Evolutionary conservation across 2,329 filamentous ascomycete genomes (phyloP).

Genomic region (Decorospora gaudefroyi): DNA sequence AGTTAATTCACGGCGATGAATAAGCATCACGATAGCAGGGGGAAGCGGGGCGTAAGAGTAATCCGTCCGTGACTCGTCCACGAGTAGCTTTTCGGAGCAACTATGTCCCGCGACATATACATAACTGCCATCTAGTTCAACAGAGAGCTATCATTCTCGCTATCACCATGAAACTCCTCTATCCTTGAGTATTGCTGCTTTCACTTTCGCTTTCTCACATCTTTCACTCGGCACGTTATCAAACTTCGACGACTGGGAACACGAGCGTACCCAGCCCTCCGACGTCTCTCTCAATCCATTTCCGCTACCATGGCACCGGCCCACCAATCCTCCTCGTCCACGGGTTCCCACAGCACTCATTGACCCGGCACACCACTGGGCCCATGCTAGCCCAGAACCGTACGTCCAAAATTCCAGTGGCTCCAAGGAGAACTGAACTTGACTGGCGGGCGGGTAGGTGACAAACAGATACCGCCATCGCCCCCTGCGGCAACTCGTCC

Average conservation of each 20-base stretch:
- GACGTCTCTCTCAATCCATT: background rate
- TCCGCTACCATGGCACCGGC: background rate
- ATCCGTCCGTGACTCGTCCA: too few species aligned
- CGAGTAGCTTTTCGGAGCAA: too few species aligned
- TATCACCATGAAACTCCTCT: background rate
- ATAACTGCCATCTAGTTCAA: too few species aligned
- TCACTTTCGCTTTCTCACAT: background rate
- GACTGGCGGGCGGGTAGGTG: too few species aligned
- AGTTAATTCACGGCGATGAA: too few species aligned
- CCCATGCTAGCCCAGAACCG: background rate
- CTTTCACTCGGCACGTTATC: background rate
- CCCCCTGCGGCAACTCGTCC: constrained; percentile 36
- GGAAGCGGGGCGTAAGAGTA: too few species aligned
- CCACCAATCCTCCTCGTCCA: background rate
- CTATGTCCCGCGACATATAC: too few species aligned
- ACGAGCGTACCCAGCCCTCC: background rate
- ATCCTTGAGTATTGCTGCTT: background rate
- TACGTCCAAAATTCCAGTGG: background rate
- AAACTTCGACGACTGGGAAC: background rate
- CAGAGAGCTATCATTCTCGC: too few species aligned
- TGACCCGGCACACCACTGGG: background rate
- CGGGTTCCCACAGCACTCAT: background rate
- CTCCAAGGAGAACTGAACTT: fast-evolving
- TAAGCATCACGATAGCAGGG: too few species aligned
- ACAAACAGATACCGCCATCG: constrained; percentile 17